These are phyloP conservation scores for Fusarium sp. DNA, from an alignment of 2,329 filamentous ascomycete species.

Conservation along the genomic window DNA sequence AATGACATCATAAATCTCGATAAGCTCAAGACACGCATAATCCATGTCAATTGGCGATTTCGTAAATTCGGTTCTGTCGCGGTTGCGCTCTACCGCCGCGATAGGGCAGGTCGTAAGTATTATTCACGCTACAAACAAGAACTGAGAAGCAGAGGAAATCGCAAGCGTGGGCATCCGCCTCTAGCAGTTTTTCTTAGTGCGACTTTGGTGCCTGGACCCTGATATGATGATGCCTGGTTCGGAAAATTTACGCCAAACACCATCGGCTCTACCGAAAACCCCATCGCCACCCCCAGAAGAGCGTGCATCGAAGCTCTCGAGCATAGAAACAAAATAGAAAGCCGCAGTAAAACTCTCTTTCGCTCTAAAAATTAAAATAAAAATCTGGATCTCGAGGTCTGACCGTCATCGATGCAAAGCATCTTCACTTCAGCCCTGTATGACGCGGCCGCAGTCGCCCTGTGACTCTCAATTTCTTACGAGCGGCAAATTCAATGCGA, in stretches of 20 bases:
- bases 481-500: background rate
- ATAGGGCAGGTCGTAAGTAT: background rate
- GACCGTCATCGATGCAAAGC: background rate
- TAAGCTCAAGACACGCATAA: background rate
- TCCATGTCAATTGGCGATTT: background rate
- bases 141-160: background rate
- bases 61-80: background rate
- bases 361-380: fast-evolving
- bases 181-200: background rate
- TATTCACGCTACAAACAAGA: background rate
- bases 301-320: background rate
- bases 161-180: background rate
- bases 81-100: too few species aligned
- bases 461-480: background rate
- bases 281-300: background rate
- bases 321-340: background rate
- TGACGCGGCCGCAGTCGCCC: constrained; percentile 6
- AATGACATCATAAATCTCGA: background rate
- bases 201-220: background rate
- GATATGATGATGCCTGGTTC: background rate
- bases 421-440: constrained; percentile 3
- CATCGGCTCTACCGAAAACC: background rate
- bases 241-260: background rate
- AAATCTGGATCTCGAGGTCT: background rate
- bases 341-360: background rate